Conservation (phyloP, 2,329 filamentous ascomycete genomes). For the Paramyrothecium roridum region DNA sequence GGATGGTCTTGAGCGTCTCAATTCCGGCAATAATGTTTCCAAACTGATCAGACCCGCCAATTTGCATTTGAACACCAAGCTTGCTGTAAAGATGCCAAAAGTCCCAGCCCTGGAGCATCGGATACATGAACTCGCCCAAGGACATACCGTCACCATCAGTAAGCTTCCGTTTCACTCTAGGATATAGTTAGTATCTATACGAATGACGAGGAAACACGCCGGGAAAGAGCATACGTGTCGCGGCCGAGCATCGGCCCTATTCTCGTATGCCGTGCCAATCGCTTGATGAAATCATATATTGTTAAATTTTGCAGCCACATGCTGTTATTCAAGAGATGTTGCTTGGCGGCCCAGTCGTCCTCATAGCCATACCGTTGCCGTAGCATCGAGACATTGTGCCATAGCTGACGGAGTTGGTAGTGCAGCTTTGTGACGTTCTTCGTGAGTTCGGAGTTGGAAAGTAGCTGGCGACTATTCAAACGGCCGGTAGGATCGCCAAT, state of each 20-base stretch:
- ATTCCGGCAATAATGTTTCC: constrained; percentile 93
- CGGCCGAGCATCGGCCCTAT: constrained; percentile 84
- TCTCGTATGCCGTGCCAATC: constrained; percentile 70
- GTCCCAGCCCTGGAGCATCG: constrained; percentile 92
- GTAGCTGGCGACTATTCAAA: constrained; percentile 54
- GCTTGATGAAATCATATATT: constrained; percentile 71
- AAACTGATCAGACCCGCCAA: constrained; percentile 93
- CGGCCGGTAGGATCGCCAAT: constrained; percentile 78
- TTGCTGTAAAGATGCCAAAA: constrained; percentile 82
- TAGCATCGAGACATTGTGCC: constrained; percentile 67
- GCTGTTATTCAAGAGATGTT: constrained; percentile 75
- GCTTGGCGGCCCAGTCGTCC: constrained; percentile 61
- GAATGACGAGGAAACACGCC: not conserved
- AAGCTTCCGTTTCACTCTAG: constrained; percentile 73
- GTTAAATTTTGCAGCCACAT: constrained; percentile 74
- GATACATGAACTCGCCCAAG: constrained; percentile 89
- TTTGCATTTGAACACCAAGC: constrained; percentile 73
- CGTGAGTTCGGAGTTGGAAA: constrained; percentile 48
- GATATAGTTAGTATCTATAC: constrained; percentile 11
- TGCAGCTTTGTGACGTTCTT: constrained; percentile 68
- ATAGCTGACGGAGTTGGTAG: constrained; percentile 68
- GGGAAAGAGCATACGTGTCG: constrained; percentile 66
- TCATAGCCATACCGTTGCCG: constrained; percentile 63
- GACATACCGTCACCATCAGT: constrained; percentile 89
- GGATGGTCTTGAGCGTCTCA: constrained; percentile 76